phyloP scores from a whole-genome alignment of 2,329 filamentous ascomycete species.

The Knoxdaviesia proteae region DNA sequence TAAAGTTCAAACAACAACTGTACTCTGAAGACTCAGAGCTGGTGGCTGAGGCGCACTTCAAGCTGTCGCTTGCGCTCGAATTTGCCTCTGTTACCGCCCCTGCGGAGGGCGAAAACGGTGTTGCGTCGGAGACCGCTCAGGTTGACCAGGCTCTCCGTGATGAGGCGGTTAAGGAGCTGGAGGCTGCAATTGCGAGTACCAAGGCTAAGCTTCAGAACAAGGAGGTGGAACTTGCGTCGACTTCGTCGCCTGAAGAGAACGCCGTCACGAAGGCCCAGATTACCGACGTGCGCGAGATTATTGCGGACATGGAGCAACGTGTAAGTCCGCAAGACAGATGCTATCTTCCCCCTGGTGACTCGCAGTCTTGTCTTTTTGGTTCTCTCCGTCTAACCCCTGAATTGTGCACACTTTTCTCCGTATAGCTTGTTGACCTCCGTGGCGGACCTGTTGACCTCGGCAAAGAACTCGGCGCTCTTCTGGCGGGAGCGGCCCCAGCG shows the following conservation, averaged over 20 bases:
- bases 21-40: slow-evolving; percentile 65
- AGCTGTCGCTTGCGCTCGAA: slow-evolving; percentile 83
- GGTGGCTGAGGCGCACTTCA: slow-evolving; percentile 88
- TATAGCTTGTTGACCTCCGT: slow-evolving; percentile 45
- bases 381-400: not conserved
- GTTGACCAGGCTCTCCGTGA: slow-evolving; percentile 51
- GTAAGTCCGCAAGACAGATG: slow-evolving; percentile 21
- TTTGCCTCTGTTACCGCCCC: slow-evolving; percentile 58
- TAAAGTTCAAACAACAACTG: slow-evolving; percentile 59
- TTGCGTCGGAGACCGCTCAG: slow-evolving; percentile 21
- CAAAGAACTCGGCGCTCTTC: slow-evolving; percentile 28
- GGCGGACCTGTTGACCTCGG: slow-evolving; percentile 38
- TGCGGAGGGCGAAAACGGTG: slow-evolving; percentile 24
- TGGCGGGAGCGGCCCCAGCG: slow-evolving; percentile 40
- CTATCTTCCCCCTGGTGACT: not conserved
- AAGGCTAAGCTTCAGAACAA: slow-evolving; percentile 50
- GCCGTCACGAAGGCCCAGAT: slow-evolving; percentile 42
- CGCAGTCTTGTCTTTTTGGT: not conserved
- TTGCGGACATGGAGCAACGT: slow-evolving; percentile 58
- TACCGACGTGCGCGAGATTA: slow-evolving; percentile 54
- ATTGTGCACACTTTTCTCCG: not conserved
- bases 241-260: slow-evolving; percentile 44
- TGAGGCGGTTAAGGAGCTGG: slow-evolving; percentile 50
- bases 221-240: slow-evolving; percentile 41
- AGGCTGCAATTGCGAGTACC: slow-evolving; percentile 53